Conservation (phyloP, 176 grass and related monocot species). For the Stipa capillata region DNA sequence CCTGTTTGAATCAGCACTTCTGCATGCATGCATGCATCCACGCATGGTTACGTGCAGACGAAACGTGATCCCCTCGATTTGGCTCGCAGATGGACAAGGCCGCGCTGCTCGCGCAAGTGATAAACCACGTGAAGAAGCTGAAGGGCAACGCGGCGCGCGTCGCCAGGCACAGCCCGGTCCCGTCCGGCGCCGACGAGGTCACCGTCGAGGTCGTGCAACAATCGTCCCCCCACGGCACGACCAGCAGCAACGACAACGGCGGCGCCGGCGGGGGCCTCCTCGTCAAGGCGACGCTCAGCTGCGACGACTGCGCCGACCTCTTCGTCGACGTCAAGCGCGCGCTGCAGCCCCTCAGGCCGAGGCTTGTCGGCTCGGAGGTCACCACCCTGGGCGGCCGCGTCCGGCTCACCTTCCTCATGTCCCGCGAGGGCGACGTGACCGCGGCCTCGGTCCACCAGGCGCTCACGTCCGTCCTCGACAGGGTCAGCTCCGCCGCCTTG, state of each 20-base stretch:
- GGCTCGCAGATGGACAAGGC: conserved; percentile 80
- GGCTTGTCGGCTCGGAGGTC: conserved; percentile 56
- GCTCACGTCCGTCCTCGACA: conserved; percentile 52
- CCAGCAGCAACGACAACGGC: not conserved
- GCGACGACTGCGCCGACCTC: conserved; percentile 62
- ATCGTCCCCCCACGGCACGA: not conserved
- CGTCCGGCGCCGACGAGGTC: conserved; percentile 73
- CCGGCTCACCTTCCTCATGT: conserved; percentile 38
- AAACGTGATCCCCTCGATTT: not conserved
- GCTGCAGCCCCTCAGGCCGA: conserved; percentile 42
- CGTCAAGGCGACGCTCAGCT: conserved; percentile 67
- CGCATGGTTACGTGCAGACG: not conserved
- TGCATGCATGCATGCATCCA: too few relatives aligned
- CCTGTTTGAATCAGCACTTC: too few relatives aligned
- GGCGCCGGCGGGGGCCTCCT: conserved; percentile 4
- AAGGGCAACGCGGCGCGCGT: conserved; percentile 46
- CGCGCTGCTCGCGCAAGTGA: conserved; percentile 70
- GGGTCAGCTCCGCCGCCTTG: conserved; percentile 30
- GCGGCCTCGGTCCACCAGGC: conserved; percentile 42
- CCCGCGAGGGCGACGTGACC: conserved; percentile 12
- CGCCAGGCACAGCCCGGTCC: conserved; percentile 40
- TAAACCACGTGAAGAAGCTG: conserved; percentile 70
- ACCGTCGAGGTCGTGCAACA: conserved; percentile 28
- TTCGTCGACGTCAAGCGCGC: conserved; percentile 48
- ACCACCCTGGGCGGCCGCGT: conserved; percentile 74